Evolutionary conservation across 176 grass and related monocot species (phyloP), one percentile per base, ranked within the genome.

Genomic region (Puya raimondii): DNA sequence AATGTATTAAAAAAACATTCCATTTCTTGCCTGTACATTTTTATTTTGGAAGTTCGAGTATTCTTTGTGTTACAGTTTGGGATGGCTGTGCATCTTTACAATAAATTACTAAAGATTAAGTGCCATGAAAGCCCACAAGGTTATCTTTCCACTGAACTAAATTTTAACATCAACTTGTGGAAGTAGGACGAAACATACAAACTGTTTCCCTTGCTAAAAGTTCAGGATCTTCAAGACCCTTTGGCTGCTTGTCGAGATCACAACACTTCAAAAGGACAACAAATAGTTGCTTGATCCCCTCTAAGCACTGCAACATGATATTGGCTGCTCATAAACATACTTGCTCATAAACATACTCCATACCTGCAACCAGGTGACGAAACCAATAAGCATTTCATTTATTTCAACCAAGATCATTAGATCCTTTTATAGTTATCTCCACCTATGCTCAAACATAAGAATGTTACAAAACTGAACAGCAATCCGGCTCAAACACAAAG

Each of bases 271-370:
- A 78, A 22, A 97, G 47, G 72, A 72, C 80, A 78, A 82, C 81
- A 64, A 92, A 68, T 23, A 89, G 74, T 69, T 97, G 93, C 81
- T 67, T 87, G 70, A 82, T 79, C 10, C 81, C 84, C 47, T 97
- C 93, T 72, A 90, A 78, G 78, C 93, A 97, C 89, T 92, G 84
- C 84, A 87, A 86, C 93, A 97, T 92, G 77, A 65, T 96, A 88
- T 70, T 68, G 16, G 66, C 66, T 53, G 68, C 20, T 67, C 65
- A 67, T 48, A 27, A 67, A 67, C 25, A 67, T 6, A 42, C 12
- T 67, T 53, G 68, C 20, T 67, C 65, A 67, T 48, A 27, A 67
- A 67, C 25, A 67, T 6, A 42, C 12, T 67, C 65, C 65, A 67
- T 67, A 47, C 65, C 65, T 67, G 65, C 27, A 67, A 47, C 26